Percentiles rank a stretch among this genome's conserved stretches.
phyloP scores from a whole-genome alignment of 805 yeast species.

The Myxozyma lipomycoides region DNA sequence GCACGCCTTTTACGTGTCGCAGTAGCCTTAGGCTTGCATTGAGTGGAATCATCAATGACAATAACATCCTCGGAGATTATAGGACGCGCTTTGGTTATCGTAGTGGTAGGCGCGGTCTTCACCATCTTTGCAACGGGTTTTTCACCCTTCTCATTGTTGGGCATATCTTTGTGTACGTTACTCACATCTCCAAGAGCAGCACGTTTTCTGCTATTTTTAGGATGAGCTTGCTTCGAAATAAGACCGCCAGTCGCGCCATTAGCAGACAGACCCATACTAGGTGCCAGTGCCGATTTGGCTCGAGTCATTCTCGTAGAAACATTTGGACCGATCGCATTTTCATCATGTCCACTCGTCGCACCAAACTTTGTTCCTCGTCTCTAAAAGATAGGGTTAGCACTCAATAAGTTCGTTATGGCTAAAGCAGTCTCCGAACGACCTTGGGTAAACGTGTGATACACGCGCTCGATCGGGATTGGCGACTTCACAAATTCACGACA shows the following conservation, averaged over 20 bases:
- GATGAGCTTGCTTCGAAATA: constrained; percentile 9
- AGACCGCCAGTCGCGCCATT: constrained; percentile 2
- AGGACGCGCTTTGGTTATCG: constrained; percentile 17
- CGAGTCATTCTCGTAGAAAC: constrained; percentile 23
- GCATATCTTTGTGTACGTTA: constrained; percentile 31
- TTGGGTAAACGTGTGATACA: too few species aligned
- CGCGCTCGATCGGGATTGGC: too few species aligned
- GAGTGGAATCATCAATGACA: not conserved
- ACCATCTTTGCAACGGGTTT: constrained; percentile 20
- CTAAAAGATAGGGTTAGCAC: constrained; percentile 4
- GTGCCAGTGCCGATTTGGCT: constrained; percentile 22
- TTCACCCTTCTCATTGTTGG: constrained; percentile 6
- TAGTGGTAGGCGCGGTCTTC: constrained; percentile 16
- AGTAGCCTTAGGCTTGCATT: constrained; percentile 3
- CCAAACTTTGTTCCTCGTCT: constrained; percentile 25
- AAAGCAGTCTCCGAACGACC: too few species aligned
- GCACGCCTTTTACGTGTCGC: constrained; percentile 17
- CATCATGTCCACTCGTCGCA: constrained; percentile 24
- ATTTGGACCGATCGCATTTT: constrained; percentile 15
- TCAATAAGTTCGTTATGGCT: too few species aligned
- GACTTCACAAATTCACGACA: too few species aligned
- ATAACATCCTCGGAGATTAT: not conserved
- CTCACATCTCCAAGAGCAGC: constrained; percentile 39
- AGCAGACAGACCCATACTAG: not conserved
- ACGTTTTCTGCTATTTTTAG: constrained; percentile 32